phyloP scores from a whole-genome alignment of 2,329 filamentous ascomycete species.

The Hirsutella thompsonii region DNA sequence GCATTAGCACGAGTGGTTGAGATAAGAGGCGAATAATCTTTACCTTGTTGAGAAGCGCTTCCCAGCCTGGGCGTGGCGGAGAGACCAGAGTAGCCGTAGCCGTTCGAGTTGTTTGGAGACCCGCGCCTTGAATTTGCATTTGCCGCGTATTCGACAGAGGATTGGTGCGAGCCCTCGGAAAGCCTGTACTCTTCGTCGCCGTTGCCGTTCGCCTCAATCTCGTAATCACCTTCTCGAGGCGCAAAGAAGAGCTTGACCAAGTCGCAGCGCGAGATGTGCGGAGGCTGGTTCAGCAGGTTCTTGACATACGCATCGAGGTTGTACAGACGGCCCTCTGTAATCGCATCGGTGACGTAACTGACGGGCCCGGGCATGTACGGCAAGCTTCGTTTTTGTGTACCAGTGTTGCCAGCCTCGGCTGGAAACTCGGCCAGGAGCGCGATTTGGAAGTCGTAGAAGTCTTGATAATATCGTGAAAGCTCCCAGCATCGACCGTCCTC shows the following conservation, averaged over 20 bases:
- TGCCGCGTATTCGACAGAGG: slow-evolving; percentile 48
- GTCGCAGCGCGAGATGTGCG: slow-evolving; percentile 72
- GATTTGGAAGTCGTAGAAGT: slow-evolving; percentile 98
- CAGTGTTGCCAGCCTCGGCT: slow-evolving; percentile 79
- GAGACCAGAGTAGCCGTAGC: slow-evolving; percentile 38
- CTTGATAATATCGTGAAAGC: slow-evolving; percentile 87
- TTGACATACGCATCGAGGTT: slow-evolving; percentile 95
- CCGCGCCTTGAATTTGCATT: slow-evolving; percentile 51
- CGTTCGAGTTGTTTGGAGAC: slow-evolving; percentile 50
- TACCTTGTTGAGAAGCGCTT: slow-evolving; percentile 27
- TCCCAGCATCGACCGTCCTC: slow-evolving; percentile 91
- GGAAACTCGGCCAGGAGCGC: slow-evolving; percentile 86
- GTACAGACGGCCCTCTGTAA: slow-evolving; percentile 83
- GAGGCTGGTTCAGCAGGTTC: slow-evolving; percentile 70
- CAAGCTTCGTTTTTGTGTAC: slow-evolving; percentile 64
- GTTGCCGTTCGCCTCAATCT: slow-evolving; percentile 59
- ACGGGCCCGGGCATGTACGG: slow-evolving; percentile 98
- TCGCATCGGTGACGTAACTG: slow-evolving; percentile 94
- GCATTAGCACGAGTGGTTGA: neutral
- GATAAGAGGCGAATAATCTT: neutral
- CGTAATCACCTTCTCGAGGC: slow-evolving; percentile 81
- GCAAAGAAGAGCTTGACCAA: slow-evolving; percentile 86
- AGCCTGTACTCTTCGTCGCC: slow-evolving; percentile 68
- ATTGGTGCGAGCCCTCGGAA: slow-evolving; percentile 56
- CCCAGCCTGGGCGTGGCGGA: slow-evolving; percentile 33